Percentiles rank a stretch among this genome's conserved stretches.
These are phyloP conservation scores for Alternaria novae-zelandiae DNA, from an alignment of 2,329 filamentous ascomycete genomes.

Conservation along the genomic window DNA sequence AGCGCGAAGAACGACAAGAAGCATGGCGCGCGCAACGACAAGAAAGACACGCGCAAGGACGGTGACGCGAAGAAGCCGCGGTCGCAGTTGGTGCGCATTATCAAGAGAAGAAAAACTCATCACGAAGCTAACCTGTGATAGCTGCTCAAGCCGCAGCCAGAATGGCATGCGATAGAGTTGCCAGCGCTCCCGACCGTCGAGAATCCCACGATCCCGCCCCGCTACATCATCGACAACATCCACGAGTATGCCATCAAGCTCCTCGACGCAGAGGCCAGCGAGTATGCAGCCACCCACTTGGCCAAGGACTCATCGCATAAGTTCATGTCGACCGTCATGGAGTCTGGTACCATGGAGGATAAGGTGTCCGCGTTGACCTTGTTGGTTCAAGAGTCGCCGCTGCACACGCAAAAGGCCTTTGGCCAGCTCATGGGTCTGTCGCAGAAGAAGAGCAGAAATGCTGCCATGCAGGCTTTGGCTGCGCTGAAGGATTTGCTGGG, in stretches of 20 bases:
- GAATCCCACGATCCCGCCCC: conserved; percentile 56
- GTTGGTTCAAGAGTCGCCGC: conserved; percentile 91
- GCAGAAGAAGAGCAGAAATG: conserved; percentile 91
- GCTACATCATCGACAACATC: conserved; percentile 62
- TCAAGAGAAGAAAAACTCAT: neutral
- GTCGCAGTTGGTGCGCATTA: conserved; percentile 38
- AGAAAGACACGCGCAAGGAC: conserved; percentile 40
- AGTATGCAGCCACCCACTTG: conserved; percentile 74
- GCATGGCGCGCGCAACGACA: neutral
- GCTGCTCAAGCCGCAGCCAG: conserved; percentile 67
- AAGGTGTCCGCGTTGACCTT: conserved; percentile 95
- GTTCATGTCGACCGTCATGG: conserved; percentile 97
- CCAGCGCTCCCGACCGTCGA: conserved; percentile 58
- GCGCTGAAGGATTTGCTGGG: conserved; percentile 94
- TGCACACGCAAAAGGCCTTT: conserved; percentile 89
- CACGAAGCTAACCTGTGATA: conserved; percentile 41
- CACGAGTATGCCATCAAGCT: conserved; percentile 75
- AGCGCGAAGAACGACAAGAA: conserved; percentile 35
- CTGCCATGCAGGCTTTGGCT: conserved; percentile 89
- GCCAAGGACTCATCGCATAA: conserved; percentile 87
- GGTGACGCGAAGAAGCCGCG: conserved; percentile 40
- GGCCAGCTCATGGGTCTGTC: conserved; percentile 83
- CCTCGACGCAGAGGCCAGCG: conserved; percentile 76
- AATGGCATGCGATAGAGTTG: conserved; percentile 70
- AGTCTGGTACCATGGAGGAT: conserved; percentile 93